These are phyloP conservation scores for Mycocentrospora acerina DNA, from an alignment of 2,329 filamentous ascomycete species.

Conservation along the genomic window DNA sequence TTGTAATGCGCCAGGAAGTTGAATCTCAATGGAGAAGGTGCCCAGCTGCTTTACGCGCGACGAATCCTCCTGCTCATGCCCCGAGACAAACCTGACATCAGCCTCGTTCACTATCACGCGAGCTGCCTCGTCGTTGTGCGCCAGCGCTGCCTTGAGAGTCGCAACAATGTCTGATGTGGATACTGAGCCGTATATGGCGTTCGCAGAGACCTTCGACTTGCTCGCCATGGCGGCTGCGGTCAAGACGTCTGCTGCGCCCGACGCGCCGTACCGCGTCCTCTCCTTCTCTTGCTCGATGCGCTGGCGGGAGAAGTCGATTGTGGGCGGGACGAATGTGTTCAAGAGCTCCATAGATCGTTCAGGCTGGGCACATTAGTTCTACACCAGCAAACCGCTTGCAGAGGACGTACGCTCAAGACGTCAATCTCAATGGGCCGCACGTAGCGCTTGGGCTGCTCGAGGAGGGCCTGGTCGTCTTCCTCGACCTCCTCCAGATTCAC, in stretches of 20 bases:
- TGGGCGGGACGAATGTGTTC: conserved; percentile 49
- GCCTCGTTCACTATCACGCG: conserved; percentile 52
- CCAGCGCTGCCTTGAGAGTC: conserved; percentile 52
- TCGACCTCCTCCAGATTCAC: conserved; percentile 31
- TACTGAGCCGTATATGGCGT: conserved; percentile 56
- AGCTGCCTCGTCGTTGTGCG: conserved; percentile 54
- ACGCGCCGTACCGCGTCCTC: conserved; percentile 35
- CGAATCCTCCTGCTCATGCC: conserved; percentile 37
- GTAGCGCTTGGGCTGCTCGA: conserved; percentile 23
- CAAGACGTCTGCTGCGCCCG: conserved; percentile 38
- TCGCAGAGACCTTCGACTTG: conserved; percentile 26
- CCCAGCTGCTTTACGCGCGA: conserved; percentile 56
- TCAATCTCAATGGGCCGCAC: conserved; percentile 45
- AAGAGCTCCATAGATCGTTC: conserved; percentile 50
- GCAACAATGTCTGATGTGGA: conserved; percentile 54
- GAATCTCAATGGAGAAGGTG: conserved; percentile 55
- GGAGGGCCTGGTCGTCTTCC: conserved; percentile 21
- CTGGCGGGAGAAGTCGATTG: conserved; percentile 52
- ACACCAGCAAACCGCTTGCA: neutral
- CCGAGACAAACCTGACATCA: conserved; percentile 53
- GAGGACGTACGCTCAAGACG: conserved; percentile 40
- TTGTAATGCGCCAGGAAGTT: conserved; percentile 49
- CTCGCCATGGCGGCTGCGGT: conserved; percentile 35
- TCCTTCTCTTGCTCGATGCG: conserved; percentile 43
- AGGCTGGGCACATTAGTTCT: conserved; percentile 37